Conservation (phyloP, 2,329 filamentous ascomycete species). For the Diaporthe sp. region DNA sequence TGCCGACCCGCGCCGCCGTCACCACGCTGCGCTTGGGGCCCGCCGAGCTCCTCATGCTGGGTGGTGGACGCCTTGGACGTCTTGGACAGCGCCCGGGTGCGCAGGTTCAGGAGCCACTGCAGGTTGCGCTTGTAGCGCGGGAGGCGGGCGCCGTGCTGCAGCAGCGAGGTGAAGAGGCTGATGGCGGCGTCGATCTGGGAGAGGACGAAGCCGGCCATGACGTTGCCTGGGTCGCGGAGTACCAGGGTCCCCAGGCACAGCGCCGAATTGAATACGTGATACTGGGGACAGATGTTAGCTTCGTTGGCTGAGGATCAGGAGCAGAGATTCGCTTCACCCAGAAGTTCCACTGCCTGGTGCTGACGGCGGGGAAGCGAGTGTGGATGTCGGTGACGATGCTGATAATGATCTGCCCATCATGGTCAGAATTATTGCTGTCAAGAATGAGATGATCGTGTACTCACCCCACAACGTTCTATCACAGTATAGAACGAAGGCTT, state of each 20-base stretch:
- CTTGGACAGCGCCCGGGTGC: conserved; percentile 14
- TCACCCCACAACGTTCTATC: conserved; percentile 2
- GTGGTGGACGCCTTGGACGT: neutral
- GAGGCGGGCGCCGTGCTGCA: conserved; percentile 23
- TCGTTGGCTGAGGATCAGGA: neutral
- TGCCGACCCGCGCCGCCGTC: neutral
- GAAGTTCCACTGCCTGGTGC: conserved; percentile 33
- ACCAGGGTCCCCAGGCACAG: conserved; percentile 24
- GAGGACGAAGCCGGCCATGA: conserved; percentile 28
- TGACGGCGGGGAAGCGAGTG: conserved; percentile 28
- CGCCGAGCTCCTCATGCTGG: neutral
- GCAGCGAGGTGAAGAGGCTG: conserved; percentile 31
- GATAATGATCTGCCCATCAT: neutral
- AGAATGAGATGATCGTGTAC: too few relatives aligned
- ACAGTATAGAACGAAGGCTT: neutral
- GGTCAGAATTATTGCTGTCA: neutral
- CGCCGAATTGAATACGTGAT: conserved; percentile 29
- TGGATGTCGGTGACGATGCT: conserved; percentile 32
- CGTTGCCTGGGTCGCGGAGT: conserved; percentile 22
- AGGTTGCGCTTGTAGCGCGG: conserved; percentile 33
- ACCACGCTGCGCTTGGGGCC: neutral
- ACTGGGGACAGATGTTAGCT: conserved; percentile 2
- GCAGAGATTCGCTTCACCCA: conserved; percentile 14
- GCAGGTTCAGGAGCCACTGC: conserved; percentile 27
- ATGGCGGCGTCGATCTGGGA: conserved; percentile 31